These are phyloP conservation scores for Sclerotinia glacialis DNA, from an alignment of 2,329 filamentous ascomycete species.

Conservation along the genomic window DNA sequence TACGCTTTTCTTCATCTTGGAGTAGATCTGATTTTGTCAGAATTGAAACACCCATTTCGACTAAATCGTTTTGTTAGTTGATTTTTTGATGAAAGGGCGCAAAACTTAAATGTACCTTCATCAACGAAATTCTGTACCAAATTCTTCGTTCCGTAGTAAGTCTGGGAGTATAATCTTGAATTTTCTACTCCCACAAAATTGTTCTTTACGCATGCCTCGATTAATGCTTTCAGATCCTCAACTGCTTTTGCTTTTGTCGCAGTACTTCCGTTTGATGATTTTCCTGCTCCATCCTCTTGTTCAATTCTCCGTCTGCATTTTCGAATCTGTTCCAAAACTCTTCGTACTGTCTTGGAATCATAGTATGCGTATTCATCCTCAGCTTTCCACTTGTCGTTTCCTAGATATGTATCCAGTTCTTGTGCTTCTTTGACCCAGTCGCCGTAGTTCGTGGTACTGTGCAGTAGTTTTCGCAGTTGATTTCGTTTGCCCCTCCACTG, in stretches of 20 bases:
- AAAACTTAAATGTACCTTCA: conserved; percentile 55
- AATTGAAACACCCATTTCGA: conserved; percentile 64
- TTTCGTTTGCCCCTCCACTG: conserved; percentile 77
- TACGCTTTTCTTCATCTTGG: conserved; percentile 68
- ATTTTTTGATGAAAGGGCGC: conserved; percentile 22
- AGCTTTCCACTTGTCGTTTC: conserved; percentile 77
- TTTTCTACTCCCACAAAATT: conserved; percentile 97
- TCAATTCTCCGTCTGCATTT: conserved; percentile 55
- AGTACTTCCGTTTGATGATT: conserved; percentile 39
- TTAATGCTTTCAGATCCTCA: conserved; percentile 71
- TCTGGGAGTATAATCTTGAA: conserved; percentile 90
- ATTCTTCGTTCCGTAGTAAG: conserved; percentile 96
- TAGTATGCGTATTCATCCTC: conserved; percentile 81
- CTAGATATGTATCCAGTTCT: conserved; percentile 75
- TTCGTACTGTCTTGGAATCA: conserved; percentile 77
- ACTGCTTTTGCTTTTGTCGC: conserved; percentile 50
- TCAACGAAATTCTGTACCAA: conserved; percentile 87
- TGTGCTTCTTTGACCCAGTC: conserved; percentile 82
- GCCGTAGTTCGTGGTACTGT: conserved; percentile 68
- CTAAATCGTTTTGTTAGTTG: conserved; percentile 41
- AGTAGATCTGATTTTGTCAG: conserved; percentile 67
- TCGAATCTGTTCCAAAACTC: conserved; percentile 73
- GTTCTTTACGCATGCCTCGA: conserved; percentile 93
- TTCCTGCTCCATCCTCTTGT: conserved; percentile 53
- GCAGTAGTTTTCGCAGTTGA: conserved; percentile 66